A percentile compares a stretch with the other conserved stretches of the same genome.
phyloP scores from a whole-genome alignment of 768 basidiomycete genomes.

The Phylloporus sp. region DNA sequence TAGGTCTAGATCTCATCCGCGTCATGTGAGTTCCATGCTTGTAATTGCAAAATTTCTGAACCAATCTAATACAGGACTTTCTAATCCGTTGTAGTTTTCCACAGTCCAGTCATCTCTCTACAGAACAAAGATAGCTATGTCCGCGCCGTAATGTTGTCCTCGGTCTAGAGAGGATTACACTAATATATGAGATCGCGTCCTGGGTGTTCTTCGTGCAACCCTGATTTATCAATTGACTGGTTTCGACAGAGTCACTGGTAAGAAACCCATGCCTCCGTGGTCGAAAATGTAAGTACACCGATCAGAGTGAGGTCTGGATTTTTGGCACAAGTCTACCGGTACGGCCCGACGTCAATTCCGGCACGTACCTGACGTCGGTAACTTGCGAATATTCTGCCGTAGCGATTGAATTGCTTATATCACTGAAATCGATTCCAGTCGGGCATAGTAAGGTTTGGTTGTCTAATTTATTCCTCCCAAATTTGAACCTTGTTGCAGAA shows the following conservation, averaged over 20 bases:
- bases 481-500: conserved; percentile 21
- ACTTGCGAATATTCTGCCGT: conserved; percentile 14
- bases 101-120: conserved; percentile 1
- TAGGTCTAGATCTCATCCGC: no score
- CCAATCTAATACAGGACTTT: neutral
- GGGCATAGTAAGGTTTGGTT: conserved; percentile 24
- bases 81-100: conserved; percentile 1
- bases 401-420: conserved; percentile 28
- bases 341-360: conserved; percentile 1
- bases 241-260: conserved; percentile 12
- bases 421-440: conserved; percentile 8
- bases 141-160: conserved; percentile 16
- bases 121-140: conserved; percentile 21
- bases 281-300: neutral
- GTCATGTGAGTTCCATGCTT: conserved; percentile 4
- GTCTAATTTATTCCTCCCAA: conserved; percentile 4
- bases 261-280: conserved; percentile 1
- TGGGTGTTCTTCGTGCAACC: conserved; percentile 12
- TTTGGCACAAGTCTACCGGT: neutral
- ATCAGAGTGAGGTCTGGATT: neutral
- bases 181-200: conserved; percentile 13
- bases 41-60: conserved; percentile 1
- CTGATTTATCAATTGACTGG: conserved; percentile 5
- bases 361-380: conserved; percentile 10
- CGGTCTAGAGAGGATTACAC: conserved; percentile 14